Evolutionary conservation across 805 yeast genomes (phyloP), one percentile per base, ranked within the genome.

Genomic region (Saccharomycopsis synnaedendra): DNA sequence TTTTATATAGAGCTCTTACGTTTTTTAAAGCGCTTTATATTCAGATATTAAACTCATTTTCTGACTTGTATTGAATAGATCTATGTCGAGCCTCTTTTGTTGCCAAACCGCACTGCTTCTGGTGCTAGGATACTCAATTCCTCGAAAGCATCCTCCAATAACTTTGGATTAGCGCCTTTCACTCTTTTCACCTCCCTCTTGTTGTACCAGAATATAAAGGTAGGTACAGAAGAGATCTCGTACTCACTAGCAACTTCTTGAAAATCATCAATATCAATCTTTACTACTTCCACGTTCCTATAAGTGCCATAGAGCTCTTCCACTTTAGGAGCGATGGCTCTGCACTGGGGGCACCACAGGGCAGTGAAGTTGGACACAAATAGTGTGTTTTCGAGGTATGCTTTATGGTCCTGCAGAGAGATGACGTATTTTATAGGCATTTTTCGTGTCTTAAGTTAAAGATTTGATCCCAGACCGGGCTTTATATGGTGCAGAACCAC

Each of bases 311-410:
- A 69, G 31, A 71, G 51, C 46, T 60, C 57, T 41, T 75, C 78
- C 19, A 75, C 51, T 5, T 65, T 52, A 4, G 78, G 78, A 40
- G 68, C 67, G 43, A 74, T 65, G 10, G 70, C 69, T 55, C 69
- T 68, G 54, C 79, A 74, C 4, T 78, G 79, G 1, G 75, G 79
- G 57, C 82, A 77, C 82, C 82, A 77, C 31, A 65, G 34, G 1
- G 82, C 82, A 4, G 79, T 75, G 64, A 75, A 76, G 56, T 76
- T 70, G 32, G 69, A 70, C 45, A 74, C 66, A 31, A 74, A 58
- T 45, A 64, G 66, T 47, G 64, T 64, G 54, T 71, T 71, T 4
- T 51, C 46, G 32, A 71, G 45, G 37, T 63, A 57, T 3, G 48
- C 46, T 19, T 65, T 58, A 47, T 70, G 65, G 38, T 70, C 74